phyloP scores from a whole-genome alignment of 2,329 filamentous ascomycete genomes.

The Paramyrothecium sp. region DNA sequence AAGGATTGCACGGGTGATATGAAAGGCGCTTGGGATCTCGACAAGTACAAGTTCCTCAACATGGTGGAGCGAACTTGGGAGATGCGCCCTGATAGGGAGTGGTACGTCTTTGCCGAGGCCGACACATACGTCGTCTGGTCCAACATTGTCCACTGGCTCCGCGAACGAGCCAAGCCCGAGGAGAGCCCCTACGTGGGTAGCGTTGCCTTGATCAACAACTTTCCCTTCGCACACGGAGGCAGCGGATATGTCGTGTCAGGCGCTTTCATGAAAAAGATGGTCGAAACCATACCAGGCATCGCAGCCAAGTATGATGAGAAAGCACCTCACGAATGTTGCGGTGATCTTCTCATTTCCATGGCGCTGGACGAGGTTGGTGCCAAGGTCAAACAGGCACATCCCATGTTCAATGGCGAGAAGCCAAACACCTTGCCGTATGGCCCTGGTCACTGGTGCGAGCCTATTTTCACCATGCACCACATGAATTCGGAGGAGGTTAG shows the following conservation, averaged over 20 bases:
- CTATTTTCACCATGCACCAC: conserved; percentile 57
- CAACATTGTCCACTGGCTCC: conserved; percentile 50
- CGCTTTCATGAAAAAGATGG: conserved; percentile 47
- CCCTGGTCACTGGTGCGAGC: conserved; percentile 52
- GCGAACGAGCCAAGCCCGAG: conserved; percentile 36
- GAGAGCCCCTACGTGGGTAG: conserved; percentile 51
- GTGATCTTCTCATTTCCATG: conserved; percentile 50
- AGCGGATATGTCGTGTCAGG: conserved; percentile 57
- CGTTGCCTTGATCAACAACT: conserved; percentile 41
- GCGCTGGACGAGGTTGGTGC: conserved; percentile 43
- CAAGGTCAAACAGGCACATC: conserved; percentile 42
- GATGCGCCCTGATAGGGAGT: conserved; percentile 50
- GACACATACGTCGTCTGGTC: conserved; percentile 58
- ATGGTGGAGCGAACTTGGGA: conserved; percentile 56
- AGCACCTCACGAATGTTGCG: conserved; percentile 45
- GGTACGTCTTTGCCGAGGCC: conserved; percentile 60
- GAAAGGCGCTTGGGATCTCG: conserved; percentile 48
- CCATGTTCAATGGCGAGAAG: conserved; percentile 57
- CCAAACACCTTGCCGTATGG: conserved; percentile 49
- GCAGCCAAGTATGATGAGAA: conserved; percentile 45
- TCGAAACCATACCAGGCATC: conserved; percentile 39
- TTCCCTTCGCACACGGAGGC: conserved; percentile 55
- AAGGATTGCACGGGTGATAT: conserved; percentile 37
- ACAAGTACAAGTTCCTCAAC: conserved; percentile 62
- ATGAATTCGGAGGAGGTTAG: conserved; percentile 51